These are phyloP conservation scores for Cladosporium sphaerospermum DNA, from an alignment of 2,329 filamentous ascomycete species.

Conservation along the genomic window DNA sequence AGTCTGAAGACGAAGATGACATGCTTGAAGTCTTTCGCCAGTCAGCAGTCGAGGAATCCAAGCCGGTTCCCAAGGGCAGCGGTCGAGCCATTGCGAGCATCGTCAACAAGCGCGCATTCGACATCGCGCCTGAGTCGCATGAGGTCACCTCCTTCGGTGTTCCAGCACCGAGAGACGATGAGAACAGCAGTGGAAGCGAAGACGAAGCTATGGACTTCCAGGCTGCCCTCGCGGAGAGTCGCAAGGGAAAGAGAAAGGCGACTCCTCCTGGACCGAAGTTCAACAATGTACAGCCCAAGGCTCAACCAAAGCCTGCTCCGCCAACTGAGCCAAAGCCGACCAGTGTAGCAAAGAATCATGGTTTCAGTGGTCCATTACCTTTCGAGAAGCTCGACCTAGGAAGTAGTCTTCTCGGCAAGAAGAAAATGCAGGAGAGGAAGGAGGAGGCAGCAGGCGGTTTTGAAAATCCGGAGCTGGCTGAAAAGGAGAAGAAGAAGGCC, in stretches of 20 bases:
- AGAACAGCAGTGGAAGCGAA: slow-evolving; percentile 44
- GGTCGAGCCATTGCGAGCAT: slow-evolving; percentile 62
- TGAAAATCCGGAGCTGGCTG: slow-evolving; percentile 43
- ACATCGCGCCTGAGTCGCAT: slow-evolving; percentile 45
- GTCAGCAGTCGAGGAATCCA: slow-evolving; percentile 36
- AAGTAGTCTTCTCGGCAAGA: slow-evolving; percentile 49
- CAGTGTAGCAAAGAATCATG: slow-evolving; percentile 44
- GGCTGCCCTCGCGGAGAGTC: slow-evolving; percentile 66
- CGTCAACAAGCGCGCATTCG: slow-evolving; percentile 66
- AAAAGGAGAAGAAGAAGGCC: slow-evolving; percentile 38
- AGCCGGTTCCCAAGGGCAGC: slow-evolving; percentile 40
- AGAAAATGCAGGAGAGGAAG: slow-evolving; percentile 47
- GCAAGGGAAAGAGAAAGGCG: slow-evolving; percentile 35
- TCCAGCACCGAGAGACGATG: slow-evolving; percentile 24
- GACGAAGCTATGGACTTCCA: slow-evolving; percentile 75
- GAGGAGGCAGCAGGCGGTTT: slow-evolving; percentile 60
- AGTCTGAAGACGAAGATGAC: slow-evolving; percentile 31
- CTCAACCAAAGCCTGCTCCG: slow-evolving; percentile 25
- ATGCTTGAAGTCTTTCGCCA: slow-evolving; percentile 43
- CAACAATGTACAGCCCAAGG: slow-evolving; percentile 18
- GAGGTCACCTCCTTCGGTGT: slow-evolving; percentile 31
- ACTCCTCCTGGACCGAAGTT: slow-evolving; percentile 12
- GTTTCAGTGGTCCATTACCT: slow-evolving; percentile 73
- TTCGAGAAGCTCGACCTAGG: slow-evolving; percentile 77
- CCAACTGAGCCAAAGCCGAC: slow-evolving; percentile 13